Percentiles rank a stretch among this genome's conserved stretches.
phyloP scores from a whole-genome alignment of 2,329 filamentous ascomycete species.

The Penicillium aurantiogriseum region DNA sequence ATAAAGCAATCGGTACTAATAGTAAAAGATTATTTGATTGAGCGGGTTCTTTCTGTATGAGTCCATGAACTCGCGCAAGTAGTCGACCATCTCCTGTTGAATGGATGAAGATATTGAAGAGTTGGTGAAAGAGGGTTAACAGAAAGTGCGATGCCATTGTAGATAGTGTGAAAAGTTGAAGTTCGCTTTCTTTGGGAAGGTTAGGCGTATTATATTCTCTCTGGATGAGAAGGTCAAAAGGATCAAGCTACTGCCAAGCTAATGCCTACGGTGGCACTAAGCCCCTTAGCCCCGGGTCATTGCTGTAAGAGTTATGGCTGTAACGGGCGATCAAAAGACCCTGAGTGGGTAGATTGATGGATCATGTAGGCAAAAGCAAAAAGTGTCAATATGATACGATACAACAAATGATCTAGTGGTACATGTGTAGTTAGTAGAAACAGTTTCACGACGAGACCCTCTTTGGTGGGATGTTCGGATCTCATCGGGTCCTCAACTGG shows the following conservation, averaged over 20 bases:
- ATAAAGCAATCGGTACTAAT: background rate
- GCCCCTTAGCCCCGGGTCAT: background rate
- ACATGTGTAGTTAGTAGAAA: no score
- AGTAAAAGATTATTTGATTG: background rate
- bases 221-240: background rate
- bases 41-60: background rate
- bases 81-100: background rate
- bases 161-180: background rate
- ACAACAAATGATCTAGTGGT: no score
- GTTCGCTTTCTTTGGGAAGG: background rate
- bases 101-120: background rate
- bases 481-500: no score
- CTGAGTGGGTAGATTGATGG: background rate
- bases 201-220: no score
- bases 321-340: no score
- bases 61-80: background rate
- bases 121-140: background rate
- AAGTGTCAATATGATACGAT: no score
- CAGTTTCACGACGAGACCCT: no score
- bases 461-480: no score
- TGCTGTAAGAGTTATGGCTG: no score
- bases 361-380: no score
- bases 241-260: background rate
- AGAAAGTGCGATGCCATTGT: background rate
- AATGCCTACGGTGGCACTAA: background rate